Conservation (phyloP, 2,329 filamentous ascomycete species). For the Coniochaeta ligniaria region DNA sequence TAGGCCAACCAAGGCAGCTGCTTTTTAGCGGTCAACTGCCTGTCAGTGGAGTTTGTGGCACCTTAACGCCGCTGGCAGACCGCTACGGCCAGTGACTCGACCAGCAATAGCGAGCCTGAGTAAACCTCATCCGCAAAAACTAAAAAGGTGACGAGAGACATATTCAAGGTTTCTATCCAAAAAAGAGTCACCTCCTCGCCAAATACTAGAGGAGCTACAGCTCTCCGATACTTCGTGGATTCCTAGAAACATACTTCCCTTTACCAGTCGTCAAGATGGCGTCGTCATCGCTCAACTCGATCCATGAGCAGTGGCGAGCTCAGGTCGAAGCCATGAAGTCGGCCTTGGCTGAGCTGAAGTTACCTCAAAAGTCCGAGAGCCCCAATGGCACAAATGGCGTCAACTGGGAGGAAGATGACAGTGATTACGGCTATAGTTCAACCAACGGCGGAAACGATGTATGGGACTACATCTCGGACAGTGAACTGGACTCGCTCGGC, state of each 20-base stretch:
- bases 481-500: slow-evolving; percentile 53
- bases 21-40: background rate
- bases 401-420: slow-evolving; percentile 56
- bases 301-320: slow-evolving; percentile 57
- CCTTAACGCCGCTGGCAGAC: background rate
- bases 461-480: slow-evolving; percentile 86
- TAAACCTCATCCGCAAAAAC: background rate
- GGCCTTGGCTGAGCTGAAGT: slow-evolving; percentile 66
- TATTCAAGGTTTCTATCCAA: background rate
- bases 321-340: slow-evolving; percentile 82
- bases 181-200: background rate
- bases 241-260: background rate
- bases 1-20: background rate
- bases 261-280: background rate
- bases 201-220: background rate
- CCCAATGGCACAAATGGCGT: slow-evolving; percentile 37
- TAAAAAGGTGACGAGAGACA: background rate
- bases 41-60: background rate
- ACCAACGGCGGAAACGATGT: slow-evolving; percentile 70
- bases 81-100: slow-evolving; percentile 1
- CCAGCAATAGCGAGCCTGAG: background rate
- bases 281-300: background rate
- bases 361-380: slow-evolving; percentile 32
- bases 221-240: background rate
- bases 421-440: slow-evolving; percentile 43